Percentiles rank a stretch among this genome's conserved stretches.
phyloP scores from a whole-genome alignment of 208 protist genomes.

The Angomonas ambiguus region DNA sequence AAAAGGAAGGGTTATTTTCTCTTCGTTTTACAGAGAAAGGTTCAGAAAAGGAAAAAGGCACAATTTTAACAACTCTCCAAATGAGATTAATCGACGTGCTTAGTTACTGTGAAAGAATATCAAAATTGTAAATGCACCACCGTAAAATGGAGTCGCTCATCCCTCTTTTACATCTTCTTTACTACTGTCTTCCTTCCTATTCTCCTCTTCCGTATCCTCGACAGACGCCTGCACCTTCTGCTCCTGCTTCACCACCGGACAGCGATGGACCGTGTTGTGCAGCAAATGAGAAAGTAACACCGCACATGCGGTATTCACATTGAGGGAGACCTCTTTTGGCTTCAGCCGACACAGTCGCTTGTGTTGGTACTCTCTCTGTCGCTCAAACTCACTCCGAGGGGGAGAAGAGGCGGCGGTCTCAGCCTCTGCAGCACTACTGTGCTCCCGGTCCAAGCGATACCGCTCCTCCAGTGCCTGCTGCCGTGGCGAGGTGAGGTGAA shows the following conservation, averaged over 20 bases:
- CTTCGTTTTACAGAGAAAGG: too few species aligned
- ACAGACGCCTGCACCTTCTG: too few species aligned
- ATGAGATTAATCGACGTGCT: too few species aligned
- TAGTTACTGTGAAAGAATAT: too few species aligned
- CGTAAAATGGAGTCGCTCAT: too few species aligned
- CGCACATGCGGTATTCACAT: slow-evolving; percentile 74
- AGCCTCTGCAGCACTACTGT: not conserved
- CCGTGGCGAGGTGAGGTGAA: slow-evolving; percentile 52
- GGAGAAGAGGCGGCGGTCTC: slow-evolving; percentile 1
- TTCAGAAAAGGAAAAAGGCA: too few species aligned
- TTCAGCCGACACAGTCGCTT: slow-evolving; percentile 13
- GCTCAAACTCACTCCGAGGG: not conserved
- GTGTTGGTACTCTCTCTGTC: not conserved
- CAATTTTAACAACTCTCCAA: too few species aligned
- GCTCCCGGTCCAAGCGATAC: not conserved
- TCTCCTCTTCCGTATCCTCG: too few species aligned
- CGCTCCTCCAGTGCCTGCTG: slow-evolving; percentile 21
- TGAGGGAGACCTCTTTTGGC: slow-evolving; percentile 63
- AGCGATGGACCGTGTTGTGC: not conserved
- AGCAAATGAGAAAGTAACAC: slow-evolving; percentile 44
- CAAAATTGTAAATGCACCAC: too few species aligned
- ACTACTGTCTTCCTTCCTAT: not conserved
- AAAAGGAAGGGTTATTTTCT: too few species aligned
- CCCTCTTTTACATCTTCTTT: too few species aligned
- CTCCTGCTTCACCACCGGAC: slow-evolving; percentile 12